These are phyloP conservation scores for Rhamnella rubrinervis DNA, from an alignment of 331 rosid genomes.

Conservation along the genomic window DNA sequence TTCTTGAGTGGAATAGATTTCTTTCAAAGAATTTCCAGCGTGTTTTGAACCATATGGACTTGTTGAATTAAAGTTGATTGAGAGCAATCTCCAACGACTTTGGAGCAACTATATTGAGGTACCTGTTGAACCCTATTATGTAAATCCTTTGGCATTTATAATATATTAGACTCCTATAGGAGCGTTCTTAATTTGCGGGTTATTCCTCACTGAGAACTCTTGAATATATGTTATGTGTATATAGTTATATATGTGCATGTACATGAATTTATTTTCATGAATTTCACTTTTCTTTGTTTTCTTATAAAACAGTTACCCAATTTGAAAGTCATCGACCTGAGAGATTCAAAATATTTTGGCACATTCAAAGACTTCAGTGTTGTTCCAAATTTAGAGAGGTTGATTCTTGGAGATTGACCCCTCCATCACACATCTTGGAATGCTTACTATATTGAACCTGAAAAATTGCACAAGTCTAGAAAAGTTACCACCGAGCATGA, in stretches of 20 bases:
- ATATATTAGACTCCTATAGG: not conserved
- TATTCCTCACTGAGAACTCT: not conserved
- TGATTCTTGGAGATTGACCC: not conserved
- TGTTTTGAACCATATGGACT: not conserved
- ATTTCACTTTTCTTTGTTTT: not conserved
- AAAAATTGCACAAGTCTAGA: not conserved
- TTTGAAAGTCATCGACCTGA: not conserved
- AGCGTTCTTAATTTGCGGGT: no score
- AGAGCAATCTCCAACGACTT: not conserved
- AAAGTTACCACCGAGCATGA: not conserved
- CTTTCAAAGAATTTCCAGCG: not conserved
- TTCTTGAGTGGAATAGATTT: constrained; percentile 11
- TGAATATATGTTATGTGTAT: not conserved
- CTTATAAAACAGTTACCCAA: not conserved
- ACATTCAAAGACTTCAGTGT: not conserved
- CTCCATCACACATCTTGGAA: not conserved
- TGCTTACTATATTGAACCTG: not conserved
- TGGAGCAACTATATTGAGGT: not conserved
- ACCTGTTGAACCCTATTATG: not conserved
- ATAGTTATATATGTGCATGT: no score
- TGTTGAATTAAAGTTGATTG: not conserved
- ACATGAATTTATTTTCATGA: no score
- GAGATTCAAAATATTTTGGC: not conserved
- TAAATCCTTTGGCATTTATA: no score
- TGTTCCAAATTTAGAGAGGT: not conserved